phyloP scores from a whole-genome alignment of 129 eudicot genomes.

The Pseudognaphalium luteoalbum region DNA sequence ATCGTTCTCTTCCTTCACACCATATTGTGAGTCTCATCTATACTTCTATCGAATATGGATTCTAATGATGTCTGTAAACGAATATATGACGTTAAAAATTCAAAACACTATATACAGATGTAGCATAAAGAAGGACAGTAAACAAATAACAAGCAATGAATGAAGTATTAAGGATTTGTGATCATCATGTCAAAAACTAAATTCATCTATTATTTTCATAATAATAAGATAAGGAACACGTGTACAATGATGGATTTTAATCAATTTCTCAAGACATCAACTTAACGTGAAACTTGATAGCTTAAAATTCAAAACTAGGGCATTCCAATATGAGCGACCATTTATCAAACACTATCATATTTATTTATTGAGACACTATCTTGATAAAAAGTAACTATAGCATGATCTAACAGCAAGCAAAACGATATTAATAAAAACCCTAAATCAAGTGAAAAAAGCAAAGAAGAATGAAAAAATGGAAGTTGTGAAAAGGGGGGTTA shows the following conservation, averaged over 20 bases:
- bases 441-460: not conserved
- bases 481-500: conserved; percentile 2
- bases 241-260: too few species aligned
- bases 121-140: not conserved
- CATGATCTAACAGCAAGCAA: not conserved
- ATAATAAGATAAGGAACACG: too few species aligned
- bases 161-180: not conserved
- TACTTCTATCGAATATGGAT: not conserved
- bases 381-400: too few species aligned
- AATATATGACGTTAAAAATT: not conserved
- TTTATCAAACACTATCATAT: too few species aligned
- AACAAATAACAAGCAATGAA: not conserved
- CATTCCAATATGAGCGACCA: not conserved
- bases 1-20: not conserved
- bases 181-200: too few species aligned
- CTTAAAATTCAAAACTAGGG: too few species aligned
- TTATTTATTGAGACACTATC: too few species aligned
- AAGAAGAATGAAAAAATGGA: not conserved
- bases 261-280: too few species aligned
- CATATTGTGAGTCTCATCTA: not conserved
- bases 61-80: not conserved
- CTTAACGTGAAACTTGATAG: too few species aligned
- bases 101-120: not conserved
- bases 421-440: not conserved
- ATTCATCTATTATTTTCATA: too few species aligned